Conservation (phyloP, 2,329 filamentous ascomycete species). For the Nannizziopsis arthrosporioides region DNA sequence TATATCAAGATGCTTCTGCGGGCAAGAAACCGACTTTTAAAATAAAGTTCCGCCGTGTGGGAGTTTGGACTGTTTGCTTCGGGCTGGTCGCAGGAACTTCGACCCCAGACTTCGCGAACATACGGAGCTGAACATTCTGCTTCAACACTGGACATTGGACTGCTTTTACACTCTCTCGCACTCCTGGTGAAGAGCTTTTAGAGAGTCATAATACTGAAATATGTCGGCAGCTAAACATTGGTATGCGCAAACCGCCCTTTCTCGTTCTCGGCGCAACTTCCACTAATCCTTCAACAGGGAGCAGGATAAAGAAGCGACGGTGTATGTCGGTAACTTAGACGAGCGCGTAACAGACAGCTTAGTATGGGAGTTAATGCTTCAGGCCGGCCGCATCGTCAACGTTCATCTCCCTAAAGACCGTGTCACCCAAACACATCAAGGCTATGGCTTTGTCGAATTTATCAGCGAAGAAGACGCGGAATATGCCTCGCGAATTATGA, state of each 20-base stretch:
- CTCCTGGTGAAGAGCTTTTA: background rate
- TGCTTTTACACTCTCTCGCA: background rate
- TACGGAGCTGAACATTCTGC: background rate
- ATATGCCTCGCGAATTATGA: conserved; percentile 93
- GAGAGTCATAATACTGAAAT: background rate
- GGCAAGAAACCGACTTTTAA: conserved; percentile 4
- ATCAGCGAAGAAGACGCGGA: conserved; percentile 90
- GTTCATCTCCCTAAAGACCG: conserved; percentile 97
- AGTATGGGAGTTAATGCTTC: conserved; percentile 96
- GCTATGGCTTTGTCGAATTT: conserved; percentile 98
- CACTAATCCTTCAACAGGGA: conserved; percentile 49
- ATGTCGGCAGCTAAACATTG: conserved; percentile 69
- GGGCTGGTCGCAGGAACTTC: background rate
- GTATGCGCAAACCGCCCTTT: conserved; percentile 35
- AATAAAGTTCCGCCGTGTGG: conserved; percentile 5
- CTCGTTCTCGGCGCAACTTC: conserved; percentile 15
- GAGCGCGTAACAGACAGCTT: conserved; percentile 84
- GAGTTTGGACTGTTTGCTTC: conserved; percentile 11
- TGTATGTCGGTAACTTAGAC: conserved; percentile 97
- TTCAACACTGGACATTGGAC: too few species aligned
- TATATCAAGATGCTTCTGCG: background rate
- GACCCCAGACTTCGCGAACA: background rate
- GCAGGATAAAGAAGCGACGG: conserved; percentile 94
- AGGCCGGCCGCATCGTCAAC: conserved; percentile 93
- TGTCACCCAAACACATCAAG: conserved; percentile 91